A percentile compares a stretch with the other conserved stretches of the same genome.
Conservation (phyloP, 1,139 yeast species). For the Geotrichum europaeum region DNA sequence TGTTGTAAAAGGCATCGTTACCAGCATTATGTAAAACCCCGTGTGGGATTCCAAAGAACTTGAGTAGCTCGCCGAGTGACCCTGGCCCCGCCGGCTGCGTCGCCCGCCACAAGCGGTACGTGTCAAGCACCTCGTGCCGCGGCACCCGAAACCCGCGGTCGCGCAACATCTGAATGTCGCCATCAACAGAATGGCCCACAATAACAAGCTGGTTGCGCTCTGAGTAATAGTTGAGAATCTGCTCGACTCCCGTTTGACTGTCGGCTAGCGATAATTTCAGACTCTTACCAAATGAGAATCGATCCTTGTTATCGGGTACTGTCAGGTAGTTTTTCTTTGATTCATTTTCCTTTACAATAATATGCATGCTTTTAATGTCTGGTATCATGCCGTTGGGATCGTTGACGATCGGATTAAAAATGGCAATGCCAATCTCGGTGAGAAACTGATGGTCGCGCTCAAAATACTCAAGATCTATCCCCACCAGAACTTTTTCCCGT, state of each 20-base stretch:
- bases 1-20: slow-evolving; percentile 73
- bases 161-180: slow-evolving; percentile 53
- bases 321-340: slow-evolving; percentile 46
- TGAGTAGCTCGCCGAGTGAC: slow-evolving; percentile 48
- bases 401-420: slow-evolving; percentile 49
- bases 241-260: slow-evolving; percentile 17
- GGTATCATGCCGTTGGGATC: slow-evolving; percentile 9
- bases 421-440: slow-evolving; percentile 65
- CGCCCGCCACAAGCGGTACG: slow-evolving; percentile 43
- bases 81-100: slow-evolving; percentile 37
- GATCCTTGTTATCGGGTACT: slow-evolving; percentile 56
- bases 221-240: slow-evolving; percentile 16
- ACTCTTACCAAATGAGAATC: slow-evolving; percentile 47
- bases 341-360: slow-evolving; percentile 48
- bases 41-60: slow-evolving; percentile 51
- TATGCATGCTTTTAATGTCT: slow-evolving; percentile 38
- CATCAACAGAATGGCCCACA: slow-evolving; percentile 65
- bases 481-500: slow-evolving; percentile 21
- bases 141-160: slow-evolving; percentile 47
- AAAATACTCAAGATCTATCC: slow-evolving; percentile 64
- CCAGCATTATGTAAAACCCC: slow-evolving; percentile 71
- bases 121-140: slow-evolving; percentile 41
- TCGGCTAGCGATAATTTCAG: slow-evolving; percentile 17
- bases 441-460: slow-evolving; percentile 44
- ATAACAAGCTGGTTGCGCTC: slow-evolving; percentile 35